Conservation (phyloP, 441 rosid species). For the Raphanus hybrid region DNA sequence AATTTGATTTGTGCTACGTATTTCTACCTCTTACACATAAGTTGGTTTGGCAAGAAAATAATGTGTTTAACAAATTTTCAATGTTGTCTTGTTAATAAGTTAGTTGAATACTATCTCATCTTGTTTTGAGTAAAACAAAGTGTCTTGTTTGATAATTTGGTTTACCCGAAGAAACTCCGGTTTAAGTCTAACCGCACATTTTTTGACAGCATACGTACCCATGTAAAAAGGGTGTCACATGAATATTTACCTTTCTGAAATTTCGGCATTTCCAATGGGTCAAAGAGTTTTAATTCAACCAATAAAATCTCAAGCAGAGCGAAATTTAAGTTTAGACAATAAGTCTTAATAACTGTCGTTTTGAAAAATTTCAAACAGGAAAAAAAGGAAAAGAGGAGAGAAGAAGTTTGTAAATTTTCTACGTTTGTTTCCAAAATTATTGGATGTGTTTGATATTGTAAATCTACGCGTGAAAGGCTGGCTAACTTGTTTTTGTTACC, state of each 20-base stretch:
- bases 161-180: background rate
- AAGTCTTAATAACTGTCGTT: background rate
- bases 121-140: background rate
- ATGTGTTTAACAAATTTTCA: background rate
- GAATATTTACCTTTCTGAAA: constrained; percentile 23
- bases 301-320: constrained; percentile 26
- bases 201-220: background rate
- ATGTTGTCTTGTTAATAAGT: background rate
- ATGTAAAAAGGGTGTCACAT: constrained; percentile 9
- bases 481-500: constrained; percentile 12
- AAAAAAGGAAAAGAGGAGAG: background rate
- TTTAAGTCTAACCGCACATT: background rate
- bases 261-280: constrained; percentile 41
- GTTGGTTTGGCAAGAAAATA: too few relatives aligned
- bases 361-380: background rate
- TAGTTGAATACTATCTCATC: background rate
- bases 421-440: constrained; percentile 14
- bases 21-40: background rate
- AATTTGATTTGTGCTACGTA: background rate
- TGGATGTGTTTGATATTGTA: background rate
- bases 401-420: background rate
- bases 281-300: constrained; percentile 28
- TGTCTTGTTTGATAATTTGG: background rate
- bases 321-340: constrained; percentile 38
- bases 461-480: background rate